Evolutionary conservation across 1,284 basidiomycete species (phyloP), one percentile per base, ranked within the genome.

Genomic region (Meira nashicola): DNA sequence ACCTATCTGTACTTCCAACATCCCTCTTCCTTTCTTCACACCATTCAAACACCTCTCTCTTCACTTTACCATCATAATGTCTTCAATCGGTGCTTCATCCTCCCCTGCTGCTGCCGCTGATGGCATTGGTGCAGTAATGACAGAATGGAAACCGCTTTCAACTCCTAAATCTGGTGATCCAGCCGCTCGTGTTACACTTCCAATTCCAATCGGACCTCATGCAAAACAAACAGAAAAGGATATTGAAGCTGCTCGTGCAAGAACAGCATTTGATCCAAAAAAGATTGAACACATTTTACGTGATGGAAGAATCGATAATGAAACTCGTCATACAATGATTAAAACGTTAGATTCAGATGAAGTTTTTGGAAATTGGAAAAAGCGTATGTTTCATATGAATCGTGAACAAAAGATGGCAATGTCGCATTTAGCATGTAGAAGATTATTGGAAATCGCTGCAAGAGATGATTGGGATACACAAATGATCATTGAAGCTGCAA

Each of bases 321-420:
- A 58, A 2, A 59, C 67, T n/a, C 64, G 72, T 40, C 60, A 60
- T 15, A 55, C 63, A 23, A 66, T 74, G 51, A 67, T 73, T 61
- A 58, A 49, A 17, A 58, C 55, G 8, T 59, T 74, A 14, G 55
- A 66, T 53, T 59, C 59, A 19, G 72, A 74, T 37, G 64, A 64
- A 37, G 61, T 71, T 47, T 74, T 74, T 59, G 67, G 63, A 41
- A 67, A 68, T 57, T 71, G 68, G 65, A 74, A 74, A 65, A 73
- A 73, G 62, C 58, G 68, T 10, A 67, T 71, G 63, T 62, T 58
- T 11, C 72, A 74, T 60, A 64, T 71, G 67, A 72, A 72, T 55
- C 62, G 72, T 17, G 72, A 74, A 43, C 72, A 74, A 60, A 59
- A 68, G 53, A 71, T 71, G 71, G 60, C 64, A 10, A 63, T 71